Evolutionary conservation across 306 rosid species (phyloP), one percentile per base, ranked within the genome.

Genomic region (Pterocarpus macrocarpus): DNA sequence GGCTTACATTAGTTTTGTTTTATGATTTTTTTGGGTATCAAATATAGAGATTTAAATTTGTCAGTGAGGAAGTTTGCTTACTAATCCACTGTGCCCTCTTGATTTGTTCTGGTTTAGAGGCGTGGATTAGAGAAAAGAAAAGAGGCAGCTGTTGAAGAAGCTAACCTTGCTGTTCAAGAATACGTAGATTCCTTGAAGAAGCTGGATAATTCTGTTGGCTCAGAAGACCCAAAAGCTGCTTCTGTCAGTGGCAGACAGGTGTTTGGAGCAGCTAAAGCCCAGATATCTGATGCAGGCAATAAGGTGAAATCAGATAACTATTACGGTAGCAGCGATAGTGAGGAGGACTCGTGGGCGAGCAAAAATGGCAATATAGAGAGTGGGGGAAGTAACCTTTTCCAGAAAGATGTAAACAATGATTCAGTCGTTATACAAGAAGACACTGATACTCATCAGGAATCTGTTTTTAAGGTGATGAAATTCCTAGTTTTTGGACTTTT

Each of bases 111-210:
- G 71, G 30, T 67, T 85, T 73, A 95, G 98, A 89, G 87, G 71
- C 97, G 98, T 52, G 98, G 92, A 34, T 69, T 90, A 82, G 90
- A 86, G 87, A 95, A 91, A 88, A 87, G 88, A 50, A 91, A 84
- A 80, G 97, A 84, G 85, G 95, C 83, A 52, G 91, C 90, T 78
- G 85, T 89, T 85, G 93, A 89, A 78, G 98, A 92, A 85, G 97
- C 92, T 47, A 89, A 92, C 82, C 90, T 86, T 82, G 90, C 92
- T 81, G 72, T 93, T 84, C 87, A 90, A 83, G 97, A 95, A 84
- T 85, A 73, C 38, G 94, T 90, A 30, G 80, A 83, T 64, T 88
- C 93, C 76, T 76, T 92, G 82, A 89, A 76, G 82, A 90, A 86
- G 80, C 79, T 90, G 67, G 94, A 86, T 70, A 86, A 84, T 84